phyloP scores from a whole-genome alignment of 208 protist genomes.

The Strigomonas culicis region DNA sequence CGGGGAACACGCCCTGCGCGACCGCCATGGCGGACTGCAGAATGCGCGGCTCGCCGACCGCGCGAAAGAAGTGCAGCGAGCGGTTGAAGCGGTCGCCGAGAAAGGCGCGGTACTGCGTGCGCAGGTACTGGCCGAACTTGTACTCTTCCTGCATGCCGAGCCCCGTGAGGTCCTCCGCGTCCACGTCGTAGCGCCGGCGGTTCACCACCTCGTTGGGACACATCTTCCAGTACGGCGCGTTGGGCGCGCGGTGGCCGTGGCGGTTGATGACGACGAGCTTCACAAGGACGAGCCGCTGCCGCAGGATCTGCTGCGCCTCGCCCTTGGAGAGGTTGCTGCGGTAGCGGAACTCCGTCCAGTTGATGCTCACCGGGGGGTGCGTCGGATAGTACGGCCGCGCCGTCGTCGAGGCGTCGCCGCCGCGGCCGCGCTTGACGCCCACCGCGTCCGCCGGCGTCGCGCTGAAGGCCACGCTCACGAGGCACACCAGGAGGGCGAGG shows the following conservation, averaged over 20 bases:
- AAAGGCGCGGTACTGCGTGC: conserved; percentile 48
- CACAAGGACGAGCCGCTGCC: conserved; percentile 52
- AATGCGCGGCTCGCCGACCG: conserved; percentile 82
- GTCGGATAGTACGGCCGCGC: conserved; percentile 11
- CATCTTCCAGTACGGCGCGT: conserved; percentile 70
- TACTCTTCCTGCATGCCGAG: conserved; percentile 83
- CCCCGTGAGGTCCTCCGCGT: conserved; percentile 62
- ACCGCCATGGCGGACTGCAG: conserved; percentile 79
- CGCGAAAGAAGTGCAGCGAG: conserved; percentile 71
- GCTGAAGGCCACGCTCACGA: too few relatives aligned
- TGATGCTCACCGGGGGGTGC: conserved; percentile 55
- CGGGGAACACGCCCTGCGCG: conserved; percentile 68
- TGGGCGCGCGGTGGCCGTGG: conserved; percentile 78
- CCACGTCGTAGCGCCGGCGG: conserved; percentile 47
- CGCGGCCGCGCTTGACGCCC: not conserved
- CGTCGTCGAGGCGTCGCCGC: not conserved
- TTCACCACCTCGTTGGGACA: conserved; percentile 63
- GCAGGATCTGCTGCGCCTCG: conserved; percentile 28
- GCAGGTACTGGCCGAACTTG: conserved; percentile 62
- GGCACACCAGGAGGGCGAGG: too few relatives aligned
- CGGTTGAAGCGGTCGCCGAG: conserved; percentile 72
- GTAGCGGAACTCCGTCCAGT: conserved; percentile 37
- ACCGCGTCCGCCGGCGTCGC: not conserved
- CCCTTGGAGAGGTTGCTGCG: conserved; percentile 30
- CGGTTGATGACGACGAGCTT: conserved; percentile 78